A percentile compares a stretch with the other conserved stretches of the same genome.
phyloP scores from a whole-genome alignment of 164 flowering plant species.

The Paratinospora sagittata region DNA sequence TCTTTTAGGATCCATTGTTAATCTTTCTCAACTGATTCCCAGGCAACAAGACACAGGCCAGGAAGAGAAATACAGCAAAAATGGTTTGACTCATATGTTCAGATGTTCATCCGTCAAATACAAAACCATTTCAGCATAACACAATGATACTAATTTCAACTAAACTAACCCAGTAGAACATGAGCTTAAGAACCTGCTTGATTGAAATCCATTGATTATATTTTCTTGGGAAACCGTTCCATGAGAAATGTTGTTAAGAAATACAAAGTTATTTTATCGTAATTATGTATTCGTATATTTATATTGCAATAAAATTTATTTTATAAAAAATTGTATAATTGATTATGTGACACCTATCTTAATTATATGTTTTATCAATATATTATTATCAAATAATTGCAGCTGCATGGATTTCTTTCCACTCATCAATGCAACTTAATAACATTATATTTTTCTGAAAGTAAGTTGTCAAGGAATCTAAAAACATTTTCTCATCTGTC shows the following conservation, averaged over 20 bases:
- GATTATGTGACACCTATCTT: too few relatives aligned
- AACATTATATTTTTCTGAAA: background rate
- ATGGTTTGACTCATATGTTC: too few relatives aligned
- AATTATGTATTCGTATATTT: background rate
- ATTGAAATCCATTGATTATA: background rate
- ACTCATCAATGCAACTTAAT: background rate
- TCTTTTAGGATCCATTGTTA: too few relatives aligned
- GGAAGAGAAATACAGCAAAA: too few relatives aligned
- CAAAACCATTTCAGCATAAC: too few relatives aligned
- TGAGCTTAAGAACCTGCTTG: background rate
- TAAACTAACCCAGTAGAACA: background rate
- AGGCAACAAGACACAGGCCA: too few relatives aligned
- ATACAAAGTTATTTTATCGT: background rate
- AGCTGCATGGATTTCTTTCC: background rate
- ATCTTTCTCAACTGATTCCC: too few relatives aligned
- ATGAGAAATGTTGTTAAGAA: background rate
- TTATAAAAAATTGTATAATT: too few relatives aligned
- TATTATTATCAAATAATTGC: background rate
- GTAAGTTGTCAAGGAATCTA: background rate
- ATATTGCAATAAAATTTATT: background rate
- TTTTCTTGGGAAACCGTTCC: background rate
- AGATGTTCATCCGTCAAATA: too few relatives aligned
- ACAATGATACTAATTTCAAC: background rate
- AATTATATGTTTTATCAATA: too few relatives aligned
- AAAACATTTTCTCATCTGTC: background rate